Evolutionary conservation across 1,139 yeast species (phyloP), one percentile per base, ranked within the genome.

Genomic region (Yamadazyma blattariae): DNA sequence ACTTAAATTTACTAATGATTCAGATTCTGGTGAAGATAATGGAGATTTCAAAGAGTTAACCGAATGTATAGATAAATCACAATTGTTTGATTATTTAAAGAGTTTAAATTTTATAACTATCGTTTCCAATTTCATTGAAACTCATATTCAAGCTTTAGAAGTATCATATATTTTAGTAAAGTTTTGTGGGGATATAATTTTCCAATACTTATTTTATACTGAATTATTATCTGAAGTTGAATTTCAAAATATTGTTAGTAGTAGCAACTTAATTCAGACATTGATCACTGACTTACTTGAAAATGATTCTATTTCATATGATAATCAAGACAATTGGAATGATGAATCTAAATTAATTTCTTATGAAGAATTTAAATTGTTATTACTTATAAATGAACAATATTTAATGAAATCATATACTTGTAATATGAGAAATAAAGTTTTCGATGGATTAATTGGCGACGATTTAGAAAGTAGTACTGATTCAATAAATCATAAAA

Each of bases 371-470:
- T 82, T 88, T 62, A 82, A 82, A 50, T 64, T 86, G n/a, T 57
- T 88, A 8, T 63, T 89, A 30, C 77, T 87, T 2, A 64, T 89
- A 15, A 88, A 88, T 54, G 96, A 89, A 54, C 96, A 89, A 54
- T 89, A 78, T 54, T 75, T 89, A 75, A 82, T 87, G 78, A 69
- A 70, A 29, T 71, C 77, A 20, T 69, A 63, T 43, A 51, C 60
- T 21, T 37, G 57, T 11, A 51, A 53, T 6, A 50, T 67, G 23
- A 58, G 61, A 30, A 77, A 79, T 48, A 64, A 64, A 39, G 80
- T 78, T 3, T 71, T 75, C 50, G 69, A 71, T 27, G 70, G 70
- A 13, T 47, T 74, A 23, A 54, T 71, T 45, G 47, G 55, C 27
- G 46, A 41, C 13, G 42, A 44, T 17, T 19, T 36, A 11, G 37